These are phyloP conservation scores for Piper longum DNA, from an alignment of 164 flowering plant genomes.

Conservation along the genomic window DNA sequence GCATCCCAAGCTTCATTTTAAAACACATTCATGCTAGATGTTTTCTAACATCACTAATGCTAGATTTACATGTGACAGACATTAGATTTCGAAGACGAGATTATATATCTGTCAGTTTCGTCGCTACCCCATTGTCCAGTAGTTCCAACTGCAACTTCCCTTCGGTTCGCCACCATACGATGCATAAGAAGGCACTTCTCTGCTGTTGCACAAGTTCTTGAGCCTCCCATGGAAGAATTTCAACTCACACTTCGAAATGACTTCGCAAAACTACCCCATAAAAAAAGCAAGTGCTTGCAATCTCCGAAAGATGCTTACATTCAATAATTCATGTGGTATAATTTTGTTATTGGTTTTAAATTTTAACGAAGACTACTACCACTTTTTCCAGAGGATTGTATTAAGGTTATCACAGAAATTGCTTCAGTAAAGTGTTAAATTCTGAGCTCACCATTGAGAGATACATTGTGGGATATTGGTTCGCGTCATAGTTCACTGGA, in stretches of 20 bases:
- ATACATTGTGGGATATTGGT: constrained; percentile 36
- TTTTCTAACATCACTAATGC: not conserved
- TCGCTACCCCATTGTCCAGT: constrained; percentile 44
- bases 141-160: constrained; percentile 11
- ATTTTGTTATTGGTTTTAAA: not conserved
- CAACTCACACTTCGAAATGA: constrained; percentile 54
- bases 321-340: not conserved
- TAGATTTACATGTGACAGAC: constrained; percentile 24
- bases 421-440: constrained; percentile 50
- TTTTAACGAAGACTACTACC: not conserved
- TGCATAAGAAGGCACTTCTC: constrained; percentile 29
- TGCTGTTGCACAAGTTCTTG: constrained; percentile 34
- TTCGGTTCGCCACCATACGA: constrained; percentile 26
- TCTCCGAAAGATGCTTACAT: not conserved
- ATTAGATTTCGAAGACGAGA: constrained; percentile 37
- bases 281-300: constrained; percentile 41
- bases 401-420: constrained; percentile 41
- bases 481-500: constrained; percentile 22
- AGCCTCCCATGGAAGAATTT: constrained; percentile 58
- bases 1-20: no score
- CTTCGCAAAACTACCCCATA: constrained; percentile 36
- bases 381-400: constrained; percentile 22
- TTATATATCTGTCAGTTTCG: constrained; percentile 48
- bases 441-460: constrained; percentile 62
- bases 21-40: not conserved